Percentiles rank a stretch among this genome's conserved stretches.
phyloP scores from a whole-genome alignment of 1,284 basidiomycete species.

The Cryptococcus jaspeensis region DNA sequence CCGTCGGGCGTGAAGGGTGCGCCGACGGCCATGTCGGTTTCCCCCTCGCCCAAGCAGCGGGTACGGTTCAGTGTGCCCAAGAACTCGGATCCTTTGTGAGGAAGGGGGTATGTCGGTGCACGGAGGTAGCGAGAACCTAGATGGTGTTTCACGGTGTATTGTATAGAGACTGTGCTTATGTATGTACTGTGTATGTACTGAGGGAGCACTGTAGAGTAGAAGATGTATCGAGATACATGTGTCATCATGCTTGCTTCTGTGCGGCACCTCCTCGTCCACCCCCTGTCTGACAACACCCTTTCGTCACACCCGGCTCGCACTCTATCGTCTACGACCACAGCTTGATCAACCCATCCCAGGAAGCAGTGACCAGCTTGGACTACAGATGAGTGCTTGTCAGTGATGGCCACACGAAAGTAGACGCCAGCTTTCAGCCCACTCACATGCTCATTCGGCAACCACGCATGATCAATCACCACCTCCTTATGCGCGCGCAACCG shows the following conservation, averaged over 20 bases:
- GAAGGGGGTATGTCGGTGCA: too few species aligned
- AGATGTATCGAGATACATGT: too few species aligned
- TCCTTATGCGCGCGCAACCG: conserved; percentile 84
- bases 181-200: too few species aligned
- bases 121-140: too few species aligned
- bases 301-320: neutral
- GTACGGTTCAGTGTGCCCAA: too few species aligned
- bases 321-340: conserved; percentile 65
- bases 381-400: conserved; percentile 42
- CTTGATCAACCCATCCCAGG: conserved; percentile 97
- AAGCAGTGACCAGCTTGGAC: conserved; percentile 93
- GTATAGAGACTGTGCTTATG: too few species aligned
- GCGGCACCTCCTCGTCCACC: neutral
- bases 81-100: too few species aligned
- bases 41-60: too few species aligned
- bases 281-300: neutral
- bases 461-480: conserved; percentile 94
- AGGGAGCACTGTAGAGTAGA: too few species aligned
- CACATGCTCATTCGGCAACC: conserved; percentile 96
- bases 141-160: too few species aligned
- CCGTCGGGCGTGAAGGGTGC: too few species aligned
- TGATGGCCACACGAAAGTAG: neutral
- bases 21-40: too few species aligned
- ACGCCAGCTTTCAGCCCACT: conserved; percentile 49
- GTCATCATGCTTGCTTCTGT: neutral